phyloP scores from a whole-genome alignment of 305 asterid genomes.

The Coffea humblotiana region DNA sequence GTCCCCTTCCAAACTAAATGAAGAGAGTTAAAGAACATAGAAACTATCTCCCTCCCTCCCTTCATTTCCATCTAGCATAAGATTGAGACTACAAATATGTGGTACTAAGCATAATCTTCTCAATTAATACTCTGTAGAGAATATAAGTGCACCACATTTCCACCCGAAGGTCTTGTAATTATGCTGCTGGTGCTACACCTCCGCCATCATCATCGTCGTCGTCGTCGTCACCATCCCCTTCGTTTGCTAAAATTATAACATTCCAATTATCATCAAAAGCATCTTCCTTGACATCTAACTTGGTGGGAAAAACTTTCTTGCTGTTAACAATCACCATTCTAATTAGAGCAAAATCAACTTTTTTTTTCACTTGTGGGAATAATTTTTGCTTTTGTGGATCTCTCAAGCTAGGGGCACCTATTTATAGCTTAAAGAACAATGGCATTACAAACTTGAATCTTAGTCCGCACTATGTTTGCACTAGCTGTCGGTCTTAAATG shows the following conservation, averaged over 20 bases:
- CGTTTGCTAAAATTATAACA: background rate
- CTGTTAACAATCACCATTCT: conserved; percentile 11
- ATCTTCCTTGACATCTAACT: background rate
- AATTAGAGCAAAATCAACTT: background rate
- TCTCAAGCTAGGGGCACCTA: background rate
- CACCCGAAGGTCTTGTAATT: background rate
- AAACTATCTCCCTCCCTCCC: background rate
- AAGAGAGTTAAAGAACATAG: no score
- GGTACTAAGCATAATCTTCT: background rate
- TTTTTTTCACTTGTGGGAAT: background rate
- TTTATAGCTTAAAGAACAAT: conserved; percentile 14
- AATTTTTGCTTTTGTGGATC: background rate
- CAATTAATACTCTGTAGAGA: background rate
- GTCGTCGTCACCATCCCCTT: conserved; percentile 16
- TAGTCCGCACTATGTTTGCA: background rate
- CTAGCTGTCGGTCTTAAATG: background rate
- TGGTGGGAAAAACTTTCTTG: background rate
- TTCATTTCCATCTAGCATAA: background rate
- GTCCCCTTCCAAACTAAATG: no score
- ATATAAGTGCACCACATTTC: background rate
- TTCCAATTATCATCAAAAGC: background rate
- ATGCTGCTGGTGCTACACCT: conserved; percentile 25
- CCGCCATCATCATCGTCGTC: conserved; percentile 16
- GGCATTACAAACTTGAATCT: background rate
- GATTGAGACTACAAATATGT: no score